phyloP scores from a whole-genome alignment of 805 yeast genomes.

The Jamesozyma gamospora region DNA sequence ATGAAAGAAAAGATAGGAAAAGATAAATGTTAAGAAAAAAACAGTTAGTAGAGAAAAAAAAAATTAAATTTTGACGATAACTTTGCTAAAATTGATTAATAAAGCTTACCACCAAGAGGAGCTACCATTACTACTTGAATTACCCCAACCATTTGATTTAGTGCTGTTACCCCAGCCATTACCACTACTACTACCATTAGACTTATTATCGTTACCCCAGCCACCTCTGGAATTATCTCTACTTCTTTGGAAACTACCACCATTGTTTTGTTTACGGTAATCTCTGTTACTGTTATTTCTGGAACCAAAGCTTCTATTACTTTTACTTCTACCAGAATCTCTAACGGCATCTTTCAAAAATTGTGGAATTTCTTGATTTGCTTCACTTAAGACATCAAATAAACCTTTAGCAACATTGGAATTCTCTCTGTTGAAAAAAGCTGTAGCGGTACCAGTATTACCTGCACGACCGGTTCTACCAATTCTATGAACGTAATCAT shows the following conservation, averaged over 20 bases:
- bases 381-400: slow-evolving; percentile 80
- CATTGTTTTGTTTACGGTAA: slow-evolving; percentile 36
- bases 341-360: slow-evolving; percentile 74
- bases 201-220: slow-evolving; percentile 5
- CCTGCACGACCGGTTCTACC: slow-evolving; percentile 99
- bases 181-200: not conserved
- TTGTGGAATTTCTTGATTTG: slow-evolving; percentile 94
- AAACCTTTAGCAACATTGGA: slow-evolving; percentile 80
- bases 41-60: too few species aligned
- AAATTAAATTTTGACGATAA: too few species aligned
- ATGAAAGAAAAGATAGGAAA: not conserved
- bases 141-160: slow-evolving; percentile 29
- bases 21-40: not conserved
- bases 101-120: slow-evolving; percentile 22
- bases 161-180: slow-evolving; percentile 21
- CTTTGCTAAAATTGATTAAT: not conserved
- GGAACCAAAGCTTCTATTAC: slow-evolving; percentile 40
- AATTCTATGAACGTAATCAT: slow-evolving; percentile 97
- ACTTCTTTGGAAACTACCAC: slow-evolving; percentile 2
- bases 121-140: slow-evolving; percentile 12
- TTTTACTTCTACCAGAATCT: slow-evolving; percentile 57
- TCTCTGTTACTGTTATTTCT: slow-evolving; percentile 37
- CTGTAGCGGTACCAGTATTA: slow-evolving; percentile 96
- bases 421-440: slow-evolving; percentile 95
- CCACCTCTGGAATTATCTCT: slow-evolving; percentile 18